Evolutionary conservation across 2,329 filamentous ascomycete genomes (phyloP).

Genomic region (Epichloe coenophiala): DNA sequence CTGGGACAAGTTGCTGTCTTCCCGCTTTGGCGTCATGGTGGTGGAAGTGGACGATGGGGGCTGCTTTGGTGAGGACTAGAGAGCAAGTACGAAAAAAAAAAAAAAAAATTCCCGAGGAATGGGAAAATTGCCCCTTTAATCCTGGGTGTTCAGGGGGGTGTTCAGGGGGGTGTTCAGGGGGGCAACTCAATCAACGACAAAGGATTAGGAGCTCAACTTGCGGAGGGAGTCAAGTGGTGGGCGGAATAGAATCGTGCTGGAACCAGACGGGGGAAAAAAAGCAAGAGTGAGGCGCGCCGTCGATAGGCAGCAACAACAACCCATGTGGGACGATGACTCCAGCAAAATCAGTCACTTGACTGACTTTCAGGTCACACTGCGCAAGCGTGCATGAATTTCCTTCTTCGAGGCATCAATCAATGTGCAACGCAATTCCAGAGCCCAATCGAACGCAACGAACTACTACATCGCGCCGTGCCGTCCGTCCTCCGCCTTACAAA

Average conservation of each 20-base stretch:
- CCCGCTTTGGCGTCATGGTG: slow-evolving; percentile 12
- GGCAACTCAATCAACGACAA: background rate
- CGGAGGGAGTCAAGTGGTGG: background rate
- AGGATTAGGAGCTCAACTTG: background rate
- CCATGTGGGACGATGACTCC: background rate
- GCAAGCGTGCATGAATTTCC: background rate
- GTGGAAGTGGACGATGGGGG: background rate
- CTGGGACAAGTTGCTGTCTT: slow-evolving; percentile 21
- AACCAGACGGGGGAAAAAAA: background rate
- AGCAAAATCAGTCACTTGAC: background rate
- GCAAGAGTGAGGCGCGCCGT: background rate
- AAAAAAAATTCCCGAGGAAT: too few relatives aligned
- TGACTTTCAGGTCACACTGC: background rate
- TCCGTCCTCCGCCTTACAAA: too few relatives aligned
- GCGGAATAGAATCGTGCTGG: background rate
- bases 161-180: too few relatives aligned
- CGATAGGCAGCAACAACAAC: background rate
- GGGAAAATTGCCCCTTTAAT: background rate
- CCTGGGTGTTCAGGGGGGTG: background rate
- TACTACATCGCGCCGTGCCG: too few relatives aligned
- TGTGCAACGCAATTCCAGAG: background rate
- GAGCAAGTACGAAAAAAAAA: background rate
- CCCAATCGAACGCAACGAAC: background rate
- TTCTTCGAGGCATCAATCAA: background rate
- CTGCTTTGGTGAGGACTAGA: too few relatives aligned